A percentile compares a stretch with the other conserved stretches of the same genome.
Conservation (phyloP, 352 stramenopile species). For the Elongisporangium undulatum region DNA sequence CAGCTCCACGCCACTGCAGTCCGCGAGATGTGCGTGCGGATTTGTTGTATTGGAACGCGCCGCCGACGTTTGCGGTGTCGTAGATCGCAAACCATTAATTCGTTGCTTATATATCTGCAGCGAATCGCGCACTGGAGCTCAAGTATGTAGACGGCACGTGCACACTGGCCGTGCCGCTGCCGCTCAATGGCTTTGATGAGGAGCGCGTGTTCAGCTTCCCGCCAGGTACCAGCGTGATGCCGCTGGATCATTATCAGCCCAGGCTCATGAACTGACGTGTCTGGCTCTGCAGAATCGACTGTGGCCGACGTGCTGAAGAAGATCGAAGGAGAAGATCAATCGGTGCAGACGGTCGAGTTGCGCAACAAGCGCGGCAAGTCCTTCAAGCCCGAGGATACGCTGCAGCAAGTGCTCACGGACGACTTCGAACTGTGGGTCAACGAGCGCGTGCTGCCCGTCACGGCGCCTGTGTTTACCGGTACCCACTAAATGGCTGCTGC, state of each 20-base stretch:
- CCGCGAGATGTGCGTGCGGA: constrained; percentile 6
- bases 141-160: constrained; percentile 79
- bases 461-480: constrained; percentile 66
- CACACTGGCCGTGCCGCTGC: constrained; percentile 66
- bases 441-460: constrained; percentile 66
- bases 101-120: constrained; percentile 5
- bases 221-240: constrained; percentile 37
- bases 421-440: constrained; percentile 84
- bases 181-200: constrained; percentile 75
- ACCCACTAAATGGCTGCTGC: neutral
- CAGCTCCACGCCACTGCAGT: constrained; percentile 15
- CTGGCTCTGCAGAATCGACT: constrained; percentile 45
- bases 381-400: constrained; percentile 56
- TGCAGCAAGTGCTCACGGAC: constrained; percentile 67
- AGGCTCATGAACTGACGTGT: neutral
- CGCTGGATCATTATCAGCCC: neutral
- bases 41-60: neutral
- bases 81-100: neutral
- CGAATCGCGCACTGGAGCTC: constrained; percentile 55
- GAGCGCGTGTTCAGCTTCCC: constrained; percentile 77
- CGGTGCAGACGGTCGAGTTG: constrained; percentile 61
- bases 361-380: constrained; percentile 50
- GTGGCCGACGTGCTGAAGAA: constrained; percentile 67
- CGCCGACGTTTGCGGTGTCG: neutral
- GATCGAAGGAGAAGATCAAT: constrained; percentile 75